Base-by-base conservation (phyloP, 345 rosid species). In the Eucalyptus marginata region DNA sequence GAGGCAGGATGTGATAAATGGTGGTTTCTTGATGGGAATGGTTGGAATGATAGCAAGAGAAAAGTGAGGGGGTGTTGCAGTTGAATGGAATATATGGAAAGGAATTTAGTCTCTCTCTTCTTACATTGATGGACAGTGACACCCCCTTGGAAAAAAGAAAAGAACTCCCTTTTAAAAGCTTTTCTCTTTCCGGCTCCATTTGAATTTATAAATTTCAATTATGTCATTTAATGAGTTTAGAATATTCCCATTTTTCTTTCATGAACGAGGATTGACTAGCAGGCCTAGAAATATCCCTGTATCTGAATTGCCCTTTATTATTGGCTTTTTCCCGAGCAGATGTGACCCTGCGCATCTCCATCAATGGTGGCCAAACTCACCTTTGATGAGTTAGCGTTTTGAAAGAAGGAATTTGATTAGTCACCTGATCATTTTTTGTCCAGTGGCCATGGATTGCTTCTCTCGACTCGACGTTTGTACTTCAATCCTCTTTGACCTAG, bases 81-180 rank as follows among this genome's bases (percentile, higher is more conserved):
- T 90, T 92, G 92, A 90, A 89, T 90, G 93, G 93, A 94, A 92
- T 93, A 93, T 92, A 89, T 91, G 92, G 93, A 91, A 91, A 87
- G 92, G 91, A 91, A 94, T 88, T 91, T 87, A 25, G 84, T 88
- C 86, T 88, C 92, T 92, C 47, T 76, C 83, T 76, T 40, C 84
- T 40, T 76, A 76, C 84, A 40, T 52, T 89, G 91, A 93, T 89
- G 90, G 96, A 94, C 88, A 29, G 93, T 56, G 93, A 93, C 84
- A 76, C 47, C 94, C 90, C 87, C 27, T 10, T n/a, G 84, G 27
- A 29, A 49, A 85, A 25, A 25, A 83, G 24, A 27, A 85, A 47
- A 31, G n/a, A 84, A 14, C 15, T 85, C 87, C 20, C 40, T 87
- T 66, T 90, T 89, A 88, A 64, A 90, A 87, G 90, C 89, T 89